phyloP scores from a whole-genome alignment of 1,139 yeast species.

The Scheffersomyces parashehatae region DNA sequence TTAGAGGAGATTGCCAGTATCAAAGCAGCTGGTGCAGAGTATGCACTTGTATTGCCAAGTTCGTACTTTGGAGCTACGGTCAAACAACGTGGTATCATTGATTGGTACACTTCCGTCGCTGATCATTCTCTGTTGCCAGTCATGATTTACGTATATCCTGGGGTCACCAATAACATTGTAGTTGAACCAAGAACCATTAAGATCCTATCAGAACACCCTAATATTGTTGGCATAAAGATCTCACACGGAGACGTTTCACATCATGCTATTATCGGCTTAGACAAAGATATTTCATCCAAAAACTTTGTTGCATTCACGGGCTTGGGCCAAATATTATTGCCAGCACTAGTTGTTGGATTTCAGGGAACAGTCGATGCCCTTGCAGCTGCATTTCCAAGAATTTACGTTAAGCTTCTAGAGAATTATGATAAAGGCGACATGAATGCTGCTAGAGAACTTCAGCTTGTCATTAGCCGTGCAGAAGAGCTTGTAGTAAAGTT shows the following conservation, averaged over 20 bases:
- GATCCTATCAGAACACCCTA: conserved; percentile 36
- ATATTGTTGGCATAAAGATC: conserved; percentile 50
- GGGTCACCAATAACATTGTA: conserved; percentile 40
- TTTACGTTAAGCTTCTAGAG: conserved; percentile 23
- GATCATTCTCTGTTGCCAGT: conserved; percentile 45
- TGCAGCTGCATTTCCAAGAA: conserved; percentile 47
- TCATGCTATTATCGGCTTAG: conserved; percentile 10
- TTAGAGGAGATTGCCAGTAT: conserved; percentile 35
- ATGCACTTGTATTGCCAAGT: conserved; percentile 46
- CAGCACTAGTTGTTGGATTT: conserved; percentile 22
- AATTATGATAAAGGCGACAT: conserved; percentile 18
- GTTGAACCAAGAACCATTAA: conserved; percentile 30
- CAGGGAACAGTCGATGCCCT: conserved; percentile 27
- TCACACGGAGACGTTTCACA: conserved; percentile 28
- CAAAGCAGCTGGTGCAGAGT: conserved; percentile 44
- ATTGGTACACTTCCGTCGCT: conserved; percentile 46
- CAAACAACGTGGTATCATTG: conserved; percentile 43
- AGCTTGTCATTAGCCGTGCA: conserved; percentile 20
- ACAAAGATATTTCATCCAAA: conserved; percentile 7
- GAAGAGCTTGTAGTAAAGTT: conserved; percentile 21
- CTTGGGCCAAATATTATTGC: conserved; percentile 26
- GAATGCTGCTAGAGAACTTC: conserved; percentile 17
- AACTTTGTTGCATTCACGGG: conserved; percentile 24
- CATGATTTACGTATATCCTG: conserved; percentile 52
- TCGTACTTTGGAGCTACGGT: conserved; percentile 45